Evolutionary conservation across 768 basidiomycete species (phyloP), one percentile per base, ranked within the genome.

Genomic region (Mycena chlorophos): DNA sequence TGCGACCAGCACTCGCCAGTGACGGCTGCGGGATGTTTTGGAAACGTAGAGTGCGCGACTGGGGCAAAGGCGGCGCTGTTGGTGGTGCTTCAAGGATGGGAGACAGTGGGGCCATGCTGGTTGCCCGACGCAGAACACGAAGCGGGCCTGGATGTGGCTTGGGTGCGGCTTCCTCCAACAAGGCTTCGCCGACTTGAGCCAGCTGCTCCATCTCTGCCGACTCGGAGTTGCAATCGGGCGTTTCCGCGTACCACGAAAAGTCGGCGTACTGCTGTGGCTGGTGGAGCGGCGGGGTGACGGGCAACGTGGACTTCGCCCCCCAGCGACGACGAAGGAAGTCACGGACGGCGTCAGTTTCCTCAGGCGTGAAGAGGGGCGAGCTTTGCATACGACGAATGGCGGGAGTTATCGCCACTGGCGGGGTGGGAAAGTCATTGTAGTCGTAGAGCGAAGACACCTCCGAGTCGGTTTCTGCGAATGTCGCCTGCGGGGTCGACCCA

Each of bases 301-400:
- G 51, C 29, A 27, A 38, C 16, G 31, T 20, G 6, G 38, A n/a
- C 23, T 22, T 48, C 23, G 49, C 45, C 20, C 57, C 66, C 60
- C 65, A 66, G 27, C 68, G 66, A 53, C 60, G 65, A 19, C 52
- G 55, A 14, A 64, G 56, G 38, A 65, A 56, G 26, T 66, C 49
- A 42, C 61, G 65, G 43, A 68, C 66, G 22, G 64, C 61, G 27
- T 65, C 54, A 1, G 66, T 65, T 25, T 69, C 69, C 31, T 66
- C 67, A 23, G 58, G 22, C 2, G 66, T 67, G 56, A 76, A 74
- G 68, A 75, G 68, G 28, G 77, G 78, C 14, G 75, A 74, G 58
- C 76, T 78, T 40, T 72, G 73, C 72, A 79, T 76, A 37, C 74
- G 71, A 14, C 77, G 71, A 26, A 78, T 65, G 17, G 69, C 68